A percentile compares a stretch with the other conserved stretches of the same genome.
Conservation (phyloP, 2,329 filamentous ascomycete species). For the Cryphonectria nitschkei region DNA sequence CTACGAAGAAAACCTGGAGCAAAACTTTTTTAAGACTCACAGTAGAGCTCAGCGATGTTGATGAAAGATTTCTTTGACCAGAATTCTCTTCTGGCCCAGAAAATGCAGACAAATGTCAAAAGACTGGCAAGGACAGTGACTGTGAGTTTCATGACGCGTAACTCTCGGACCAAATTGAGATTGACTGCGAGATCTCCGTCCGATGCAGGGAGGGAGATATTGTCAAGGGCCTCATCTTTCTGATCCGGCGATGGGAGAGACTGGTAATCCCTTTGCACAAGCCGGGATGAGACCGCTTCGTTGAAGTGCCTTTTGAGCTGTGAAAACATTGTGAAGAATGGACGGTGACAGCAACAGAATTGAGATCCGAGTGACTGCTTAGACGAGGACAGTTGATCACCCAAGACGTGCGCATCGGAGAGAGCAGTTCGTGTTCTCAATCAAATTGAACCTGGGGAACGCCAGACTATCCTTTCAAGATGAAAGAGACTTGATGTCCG, state of each 20-base stretch:
- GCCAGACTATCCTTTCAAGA: not conserved
- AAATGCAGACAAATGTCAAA: not conserved
- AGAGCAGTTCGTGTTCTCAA: not conserved
- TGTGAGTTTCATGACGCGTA: not conserved
- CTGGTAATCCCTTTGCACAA: not conserved
- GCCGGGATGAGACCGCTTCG: not conserved
- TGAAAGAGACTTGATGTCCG: not conserved
- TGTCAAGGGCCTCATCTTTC: not conserved
- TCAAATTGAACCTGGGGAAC: not conserved
- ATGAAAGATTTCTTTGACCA: not conserved
- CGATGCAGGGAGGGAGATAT: not conserved
- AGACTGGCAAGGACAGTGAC: conserved; percentile 2
- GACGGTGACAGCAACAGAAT: not conserved
- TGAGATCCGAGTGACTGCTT: not conserved
- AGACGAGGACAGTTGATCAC: not conserved
- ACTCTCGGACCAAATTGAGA: not conserved
- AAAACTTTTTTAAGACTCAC: not conserved
- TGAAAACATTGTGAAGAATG: not conserved
- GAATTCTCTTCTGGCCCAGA: conserved; percentile 12
- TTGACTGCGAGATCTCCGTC: not conserved
- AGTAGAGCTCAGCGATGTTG: not conserved
- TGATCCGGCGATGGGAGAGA: not conserved
- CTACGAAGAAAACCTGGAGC: not conserved
- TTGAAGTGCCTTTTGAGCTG: not conserved
- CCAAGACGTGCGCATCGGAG: too few species aligned